Percentiles rank a stretch among this genome's conserved stretches.
Conservation (phyloP, 129 eudicot species). For the Helianthus annuus region DNA sequence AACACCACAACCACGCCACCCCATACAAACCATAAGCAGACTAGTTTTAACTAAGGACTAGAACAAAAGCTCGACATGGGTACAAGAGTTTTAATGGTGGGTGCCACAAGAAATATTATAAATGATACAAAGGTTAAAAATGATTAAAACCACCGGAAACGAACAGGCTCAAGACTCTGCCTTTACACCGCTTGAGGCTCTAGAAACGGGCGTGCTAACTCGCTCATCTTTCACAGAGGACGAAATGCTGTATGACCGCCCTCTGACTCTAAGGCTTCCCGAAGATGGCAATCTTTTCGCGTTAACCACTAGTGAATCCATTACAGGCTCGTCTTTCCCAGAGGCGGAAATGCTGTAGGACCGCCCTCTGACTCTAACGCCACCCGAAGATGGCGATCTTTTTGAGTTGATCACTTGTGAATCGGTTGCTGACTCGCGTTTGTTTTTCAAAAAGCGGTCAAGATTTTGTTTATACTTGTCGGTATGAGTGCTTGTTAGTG, state of each 20-base stretch:
- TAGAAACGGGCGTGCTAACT: conserved; percentile 15
- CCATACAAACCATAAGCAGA: neutral
- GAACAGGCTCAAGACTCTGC: neutral
- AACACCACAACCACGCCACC: no score
- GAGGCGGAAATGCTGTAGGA: conserved; percentile 59
- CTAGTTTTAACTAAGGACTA: neutral
- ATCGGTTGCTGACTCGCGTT: conserved; percentile 17
- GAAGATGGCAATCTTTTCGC: conserved; percentile 33
- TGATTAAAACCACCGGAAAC: conserved; percentile 9
- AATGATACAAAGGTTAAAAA: neutral
- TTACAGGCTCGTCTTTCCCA: conserved; percentile 31
- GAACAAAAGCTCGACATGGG: neutral
- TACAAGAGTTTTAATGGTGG: neutral
- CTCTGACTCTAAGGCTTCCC: conserved; percentile 40
- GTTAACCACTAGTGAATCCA: neutral
- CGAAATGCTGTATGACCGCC: conserved; percentile 64
- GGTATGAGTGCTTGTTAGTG: neutral
- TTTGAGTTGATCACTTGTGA: conserved; percentile 34
- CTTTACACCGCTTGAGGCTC: conserved; percentile 17
- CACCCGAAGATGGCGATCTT: conserved; percentile 36
- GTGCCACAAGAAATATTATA: conserved; percentile 9
- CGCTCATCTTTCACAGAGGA: conserved; percentile 41
- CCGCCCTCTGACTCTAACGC: conserved; percentile 50
- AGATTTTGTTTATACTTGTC: conserved; percentile 55
- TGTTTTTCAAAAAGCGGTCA: conserved; percentile 50